Evolutionary conservation across 495 filamentous ascomycete species (phyloP).

Genomic region (Wilcoxina mikolae): DNA sequence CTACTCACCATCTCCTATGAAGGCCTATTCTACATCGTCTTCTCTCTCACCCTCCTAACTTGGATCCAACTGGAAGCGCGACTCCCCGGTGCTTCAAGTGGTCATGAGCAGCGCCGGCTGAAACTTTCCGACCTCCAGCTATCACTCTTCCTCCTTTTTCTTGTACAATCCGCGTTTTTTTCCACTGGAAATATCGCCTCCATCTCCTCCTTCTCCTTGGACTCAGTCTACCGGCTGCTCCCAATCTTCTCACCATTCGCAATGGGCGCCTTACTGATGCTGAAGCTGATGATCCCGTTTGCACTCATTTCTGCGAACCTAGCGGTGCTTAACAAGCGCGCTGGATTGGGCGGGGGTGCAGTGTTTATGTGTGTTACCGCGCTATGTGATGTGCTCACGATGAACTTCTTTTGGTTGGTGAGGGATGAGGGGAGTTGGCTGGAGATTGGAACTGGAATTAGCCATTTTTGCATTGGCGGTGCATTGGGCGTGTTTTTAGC

Average conservation of each 20-base stretch:
- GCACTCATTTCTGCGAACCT: constrained; percentile 84
- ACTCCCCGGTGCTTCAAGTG: constrained; percentile 16
- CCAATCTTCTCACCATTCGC: constrained; percentile 90
- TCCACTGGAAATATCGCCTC: constrained; percentile 93
- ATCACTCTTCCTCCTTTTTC: constrained; percentile 83
- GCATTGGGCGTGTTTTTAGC: constrained; percentile 81
- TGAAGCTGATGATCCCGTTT: constrained; percentile 91
- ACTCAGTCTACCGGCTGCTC: constrained; percentile 78
- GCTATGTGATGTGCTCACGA: constrained; percentile 76
- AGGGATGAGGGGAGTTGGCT: constrained; percentile 92
- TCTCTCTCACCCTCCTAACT: constrained; percentile 64
- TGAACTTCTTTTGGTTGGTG: constrained; percentile 97
- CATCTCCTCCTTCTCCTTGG: constrained; percentile 84
- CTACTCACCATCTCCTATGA: constrained; percentile 97
- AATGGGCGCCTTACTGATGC: constrained; percentile 70
- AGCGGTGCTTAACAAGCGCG: constrained; percentile 72
- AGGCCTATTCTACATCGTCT: constrained; percentile 87
- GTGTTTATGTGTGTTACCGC: constrained; percentile 94
- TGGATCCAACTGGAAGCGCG: constrained; percentile 74
- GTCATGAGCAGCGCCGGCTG: constrained; percentile 44
- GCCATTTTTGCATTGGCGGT: constrained; percentile 84
- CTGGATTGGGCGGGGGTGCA: constrained; percentile 21
- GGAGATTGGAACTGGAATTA: constrained; percentile 93
- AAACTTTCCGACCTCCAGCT: constrained; percentile 70
- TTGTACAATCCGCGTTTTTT: constrained; percentile 94